Conservation (phyloP, 1,284 basidiomycete genomes). For the Boletus smithii region DNA sequence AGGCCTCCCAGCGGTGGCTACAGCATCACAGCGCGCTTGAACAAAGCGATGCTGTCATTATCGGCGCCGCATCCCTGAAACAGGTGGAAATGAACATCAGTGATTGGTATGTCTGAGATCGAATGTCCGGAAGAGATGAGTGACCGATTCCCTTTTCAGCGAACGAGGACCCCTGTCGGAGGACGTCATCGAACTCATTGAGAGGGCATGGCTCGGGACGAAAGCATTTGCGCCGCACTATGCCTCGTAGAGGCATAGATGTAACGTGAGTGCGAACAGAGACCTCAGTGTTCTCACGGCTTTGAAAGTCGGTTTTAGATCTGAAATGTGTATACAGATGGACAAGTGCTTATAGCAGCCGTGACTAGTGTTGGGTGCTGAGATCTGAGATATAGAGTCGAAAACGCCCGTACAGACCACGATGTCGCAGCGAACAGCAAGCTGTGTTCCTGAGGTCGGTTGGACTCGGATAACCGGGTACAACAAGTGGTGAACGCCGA, state of each 20-base stretch:
- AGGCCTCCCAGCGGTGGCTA: slow-evolving; percentile 31
- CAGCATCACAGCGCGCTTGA: slow-evolving; percentile 32
- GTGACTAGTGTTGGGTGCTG: background rate
- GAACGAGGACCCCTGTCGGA: slow-evolving; percentile 51
- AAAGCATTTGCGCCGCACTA: slow-evolving; percentile 15
- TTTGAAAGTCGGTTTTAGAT: too few relatives aligned
- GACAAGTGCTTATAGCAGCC: background rate
- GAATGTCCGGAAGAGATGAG: background rate
- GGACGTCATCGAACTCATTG: slow-evolving; percentile 43
- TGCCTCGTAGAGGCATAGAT: slow-evolving; percentile 5
- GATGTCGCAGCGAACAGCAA: too few relatives aligned
- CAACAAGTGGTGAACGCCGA: background rate
- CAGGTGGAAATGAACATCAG: slow-evolving; percentile 28
- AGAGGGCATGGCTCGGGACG: slow-evolving; percentile 33
- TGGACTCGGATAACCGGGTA: background rate
- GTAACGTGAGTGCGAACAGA: background rate
- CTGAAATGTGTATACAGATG: too few relatives aligned
- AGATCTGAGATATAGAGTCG: too few relatives aligned
- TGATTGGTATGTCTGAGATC: slow-evolving; percentile 12
- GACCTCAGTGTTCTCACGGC: background rate
- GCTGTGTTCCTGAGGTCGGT: background rate
- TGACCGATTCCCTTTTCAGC: slow-evolving; percentile 23
- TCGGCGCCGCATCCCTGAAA: slow-evolving; percentile 27
- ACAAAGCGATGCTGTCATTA: slow-evolving; percentile 31
- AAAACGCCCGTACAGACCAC: background rate